Evolutionary conservation across 2,329 filamentous ascomycete genomes (phyloP), one percentile per base, ranked within the genome.

Genomic region (Colletotrichum noveboracense): DNA sequence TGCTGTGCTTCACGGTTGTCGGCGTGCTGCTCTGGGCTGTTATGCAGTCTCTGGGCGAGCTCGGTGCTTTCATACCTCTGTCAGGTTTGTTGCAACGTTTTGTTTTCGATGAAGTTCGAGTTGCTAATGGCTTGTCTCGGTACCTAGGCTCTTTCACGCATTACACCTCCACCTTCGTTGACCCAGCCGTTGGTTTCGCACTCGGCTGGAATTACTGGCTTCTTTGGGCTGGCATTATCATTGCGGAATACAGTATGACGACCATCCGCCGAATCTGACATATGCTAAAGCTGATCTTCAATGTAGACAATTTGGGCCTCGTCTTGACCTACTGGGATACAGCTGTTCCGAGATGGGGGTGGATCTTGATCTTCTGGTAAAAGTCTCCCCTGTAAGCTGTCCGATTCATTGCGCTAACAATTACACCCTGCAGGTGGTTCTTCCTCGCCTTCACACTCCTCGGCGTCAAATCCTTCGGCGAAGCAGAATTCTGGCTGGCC

Each of bases 131-230:
- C 0, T 92, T 26, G 61, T 48, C 43, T 0, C 71, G 55, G 16
- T 26, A 58, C 1, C 18, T 30, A 38, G 67, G 75, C 7, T 71
- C 71, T 52, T 65, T 69, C 30, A 66, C 58, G 24, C 28, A 56
- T 32, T 66, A 66, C 28, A 77, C 36, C 24, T 81, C 83, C 18
- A 86, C 89, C 55, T 90, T 88, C 74, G 87, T 90, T 13, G 89
- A 90, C 78, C 88, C 89, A 78, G 86, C 88, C 1, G 87, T 89
- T 77, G 89, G 89, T 2, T 90, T 90, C 75, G 88, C 88, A 5
- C 80, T 90, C 36, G 90, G 88, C 0, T 91, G 89, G 89, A 91
- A 91, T 76, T 91, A 91, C 80, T 93, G 91, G 91, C 92, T 93
- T 0, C 60, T 71, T 21, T 71, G 60, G 60, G 61, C 69, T 13